Percentiles rank a stretch among this genome's conserved stretches.
Conservation (phyloP, 345 rosid genomes). For the Turritis glabra region DNA sequence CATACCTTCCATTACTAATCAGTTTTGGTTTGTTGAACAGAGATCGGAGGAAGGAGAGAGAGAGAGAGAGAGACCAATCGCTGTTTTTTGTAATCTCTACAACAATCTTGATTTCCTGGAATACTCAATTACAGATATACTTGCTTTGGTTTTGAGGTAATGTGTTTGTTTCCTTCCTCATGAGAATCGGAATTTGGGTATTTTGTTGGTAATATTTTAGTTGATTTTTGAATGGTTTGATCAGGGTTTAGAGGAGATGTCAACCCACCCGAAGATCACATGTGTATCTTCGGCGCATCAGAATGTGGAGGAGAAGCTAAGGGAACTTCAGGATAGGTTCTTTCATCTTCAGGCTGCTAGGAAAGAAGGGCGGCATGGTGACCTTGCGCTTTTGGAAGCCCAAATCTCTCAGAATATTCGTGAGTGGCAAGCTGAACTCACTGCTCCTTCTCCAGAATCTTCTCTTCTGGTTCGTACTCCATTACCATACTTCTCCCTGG, state of each 20-base stretch:
- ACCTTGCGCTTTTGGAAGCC: conserved; percentile 61
- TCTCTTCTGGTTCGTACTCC: conserved; percentile 57
- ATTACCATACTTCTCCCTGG: background rate
- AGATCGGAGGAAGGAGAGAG: conserved; percentile 11
- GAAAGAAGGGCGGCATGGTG: conserved; percentile 53
- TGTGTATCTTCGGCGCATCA: conserved; percentile 53
- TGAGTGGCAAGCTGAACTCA: conserved; percentile 78
- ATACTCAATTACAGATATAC: background rate
- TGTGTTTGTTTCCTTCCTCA: background rate
- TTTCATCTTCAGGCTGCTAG: conserved; percentile 62
- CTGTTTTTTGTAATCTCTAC: background rate
- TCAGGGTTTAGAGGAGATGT: conserved; percentile 41
- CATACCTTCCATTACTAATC: no score
- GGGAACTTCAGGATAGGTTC: conserved; percentile 62
- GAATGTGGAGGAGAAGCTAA: conserved; percentile 56
- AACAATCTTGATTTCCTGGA: background rate
- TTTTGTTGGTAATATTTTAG: background rate
- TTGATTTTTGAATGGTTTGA: background rate
- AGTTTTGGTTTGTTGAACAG: no score
- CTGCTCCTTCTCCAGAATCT: conserved; percentile 61
- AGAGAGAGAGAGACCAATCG: background rate
- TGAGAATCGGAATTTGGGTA: background rate
- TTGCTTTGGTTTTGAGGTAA: background rate
- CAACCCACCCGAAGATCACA: conserved; percentile 48
- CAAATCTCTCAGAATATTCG: conserved; percentile 64